Evolutionary conservation across 225 moss, liverwort and hornwort genomes (phyloP), one percentile per base, ranked within the genome.

Genomic region (Straminergon stramineum): DNA sequence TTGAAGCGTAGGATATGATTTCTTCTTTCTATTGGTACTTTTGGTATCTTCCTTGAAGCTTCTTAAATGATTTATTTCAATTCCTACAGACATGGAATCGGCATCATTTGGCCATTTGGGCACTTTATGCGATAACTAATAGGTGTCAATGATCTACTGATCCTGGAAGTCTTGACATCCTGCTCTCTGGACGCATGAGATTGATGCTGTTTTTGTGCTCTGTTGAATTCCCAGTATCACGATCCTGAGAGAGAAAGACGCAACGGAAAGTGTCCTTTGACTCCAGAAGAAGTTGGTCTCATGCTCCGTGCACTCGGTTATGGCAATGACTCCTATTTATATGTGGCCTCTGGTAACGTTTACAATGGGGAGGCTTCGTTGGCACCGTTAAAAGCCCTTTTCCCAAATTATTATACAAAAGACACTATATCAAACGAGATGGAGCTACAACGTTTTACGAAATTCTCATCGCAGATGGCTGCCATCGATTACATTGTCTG

Each of bases 401-500:
- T 99, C 87, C 97, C 99, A 27, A 96, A 97, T 45, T 96, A 94
- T 82, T 95, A 90, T 82, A 96, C 99, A 3, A 99, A 99, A 86
- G 99, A 96, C 30, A 91, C 92, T 23, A 85, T 99, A 61, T 87
- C 92, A 71, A 92, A 51, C 51, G 90, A 88, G 84, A 75, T 88
- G 79, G 97, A 99, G 90, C 84, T 97, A 45, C 63, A 79, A 73
- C 91, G 92, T 43, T 99, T 96, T 89, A 87, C 88, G 71, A 88
- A 81, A 23, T 97, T 94, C 89, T 96, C 99, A 53, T 99, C 99
- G 53, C 96, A 96, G 87, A 94, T 99, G 96, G 99, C 99, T 61
- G 99, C 99, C 53, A 96, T 99, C n/a, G 99, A 99, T 92, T 99
- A 99, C 81, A 96, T 97, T 81, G 99, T 97, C n/a, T 99, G 99